Evolutionary conservation across 2,329 filamentous ascomycete genomes (phyloP), one percentile per base, ranked within the genome.

Genomic region (Paraphaeosphaeria minitans): DNA sequence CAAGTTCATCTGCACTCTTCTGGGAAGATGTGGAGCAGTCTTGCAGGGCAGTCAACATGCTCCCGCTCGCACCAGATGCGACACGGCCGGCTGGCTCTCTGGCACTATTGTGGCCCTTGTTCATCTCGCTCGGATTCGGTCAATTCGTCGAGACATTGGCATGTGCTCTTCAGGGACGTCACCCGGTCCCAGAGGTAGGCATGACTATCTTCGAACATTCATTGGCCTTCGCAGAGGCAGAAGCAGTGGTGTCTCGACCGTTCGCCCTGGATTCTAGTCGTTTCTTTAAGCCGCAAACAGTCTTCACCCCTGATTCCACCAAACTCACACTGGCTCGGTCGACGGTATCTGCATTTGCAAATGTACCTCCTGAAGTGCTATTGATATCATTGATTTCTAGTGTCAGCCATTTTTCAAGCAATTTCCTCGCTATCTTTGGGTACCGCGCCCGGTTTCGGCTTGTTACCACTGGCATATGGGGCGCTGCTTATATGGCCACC

Each of bases 161-260:
- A 4, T 96, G 92, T 75, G 92, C 94, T 10, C 84, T 98, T 7
- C 92, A 97, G 75, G 94, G 94, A 33, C 87, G 90, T 2, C 85
- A 87, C 2, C 85, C 92, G 0, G 86, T 90, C 62, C 89, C 91
- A 0, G 95, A 98, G 78, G 96, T 92, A 1, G 93, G 93, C 19
- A 97, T 98, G 91, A 97, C 93, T 0, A 85, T 97, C 2, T 97
- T 98, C 69, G 95, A 99, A 74, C 93, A 97, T 72, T 97, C 93
- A 0, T 82, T 99, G 9, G 94, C 94, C 2, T 99, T 98, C 78
- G 92, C 94, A 12, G 95, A 99, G 77, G 94, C 94, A 9, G 95
- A 99, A 75, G 89, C 91, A 31, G 90, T 93, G 63, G 88, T 97
- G 47, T 89, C 88, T 67, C 91, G 89, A 64, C 90, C 93, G 52